Conservation (phyloP, 176 grass and related monocot species). For the Lolium rigidum region DNA sequence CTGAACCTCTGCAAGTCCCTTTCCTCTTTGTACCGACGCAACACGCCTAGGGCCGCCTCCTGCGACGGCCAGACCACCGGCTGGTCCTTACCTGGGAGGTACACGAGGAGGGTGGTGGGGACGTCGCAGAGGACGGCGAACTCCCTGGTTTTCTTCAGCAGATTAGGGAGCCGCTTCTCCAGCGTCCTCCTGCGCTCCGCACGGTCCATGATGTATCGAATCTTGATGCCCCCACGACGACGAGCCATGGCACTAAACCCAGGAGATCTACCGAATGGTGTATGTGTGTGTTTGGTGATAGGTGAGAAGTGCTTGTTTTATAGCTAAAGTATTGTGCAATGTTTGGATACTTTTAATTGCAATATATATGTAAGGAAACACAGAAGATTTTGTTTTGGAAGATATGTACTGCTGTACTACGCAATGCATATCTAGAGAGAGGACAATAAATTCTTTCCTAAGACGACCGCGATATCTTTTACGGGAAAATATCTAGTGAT, state of each 20-base stretch:
- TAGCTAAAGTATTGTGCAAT: background rate
- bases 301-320: background rate
- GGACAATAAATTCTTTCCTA: no score
- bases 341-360: background rate
- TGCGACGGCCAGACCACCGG: constrained; percentile 32
- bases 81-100: background rate
- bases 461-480: no score
- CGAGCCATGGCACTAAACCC: background rate
- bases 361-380: background rate
- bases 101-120: constrained; percentile 9
- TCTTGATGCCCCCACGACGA: background rate
- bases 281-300: background rate
- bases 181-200: background rate
- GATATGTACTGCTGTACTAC: no score
- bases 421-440: no score
- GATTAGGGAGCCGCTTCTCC: background rate
- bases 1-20: background rate
- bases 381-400: background rate
- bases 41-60: background rate
- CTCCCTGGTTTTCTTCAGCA: background rate
- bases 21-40: background rate
- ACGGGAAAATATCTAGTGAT: no score
- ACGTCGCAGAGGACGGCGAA: constrained; percentile 22
- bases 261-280: background rate
- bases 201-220: background rate